Evolutionary conservation across 2,329 filamentous ascomycete species (phyloP).

Genomic region (Fusarium haematococcum): DNA sequence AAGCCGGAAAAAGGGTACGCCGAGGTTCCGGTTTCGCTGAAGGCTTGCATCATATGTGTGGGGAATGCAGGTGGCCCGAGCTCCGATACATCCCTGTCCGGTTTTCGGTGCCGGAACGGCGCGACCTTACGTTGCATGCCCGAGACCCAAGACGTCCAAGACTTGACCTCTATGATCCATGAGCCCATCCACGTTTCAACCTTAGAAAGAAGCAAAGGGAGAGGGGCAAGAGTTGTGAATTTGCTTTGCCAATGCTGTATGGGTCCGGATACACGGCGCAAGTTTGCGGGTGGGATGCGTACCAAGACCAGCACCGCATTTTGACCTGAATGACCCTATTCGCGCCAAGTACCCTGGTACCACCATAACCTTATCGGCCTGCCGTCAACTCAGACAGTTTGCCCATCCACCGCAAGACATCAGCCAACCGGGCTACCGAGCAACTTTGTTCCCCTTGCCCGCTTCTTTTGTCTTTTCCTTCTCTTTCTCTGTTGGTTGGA

Average conservation of each 20-base stretch:
- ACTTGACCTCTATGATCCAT: not conserved
- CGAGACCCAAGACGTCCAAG: not conserved
- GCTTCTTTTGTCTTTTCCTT: not conserved
- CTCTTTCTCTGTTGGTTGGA: slow-evolving; percentile 17
- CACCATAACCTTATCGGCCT: slow-evolving; percentile 34
- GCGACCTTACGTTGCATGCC: not conserved
- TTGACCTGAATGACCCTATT: not conserved
- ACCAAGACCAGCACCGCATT: slow-evolving; percentile 2
- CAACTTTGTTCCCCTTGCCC: slow-evolving; percentile 11
- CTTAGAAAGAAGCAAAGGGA: not conserved
- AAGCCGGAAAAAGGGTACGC: not conserved
- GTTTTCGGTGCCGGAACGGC: not conserved
- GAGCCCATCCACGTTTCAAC: not conserved
- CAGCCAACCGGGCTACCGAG: slow-evolving; percentile 24
- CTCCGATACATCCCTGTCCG: not conserved
- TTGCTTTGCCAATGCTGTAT: not conserved
- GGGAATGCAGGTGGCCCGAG: not conserved
- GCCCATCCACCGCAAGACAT: slow-evolving; percentile 11
- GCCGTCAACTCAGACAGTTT: slow-evolving; percentile 9
- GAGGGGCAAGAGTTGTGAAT: not conserved
- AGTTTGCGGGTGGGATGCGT: slow-evolving; percentile 3
- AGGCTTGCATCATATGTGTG: not conserved
- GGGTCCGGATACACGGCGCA: not conserved
- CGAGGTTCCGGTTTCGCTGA: slow-evolving; percentile 12
- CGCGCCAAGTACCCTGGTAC: slow-evolving; percentile 10